These are phyloP conservation scores for Colletotrichum sp. DNA, from an alignment of 2,329 filamentous ascomycete species.

Conservation along the genomic window DNA sequence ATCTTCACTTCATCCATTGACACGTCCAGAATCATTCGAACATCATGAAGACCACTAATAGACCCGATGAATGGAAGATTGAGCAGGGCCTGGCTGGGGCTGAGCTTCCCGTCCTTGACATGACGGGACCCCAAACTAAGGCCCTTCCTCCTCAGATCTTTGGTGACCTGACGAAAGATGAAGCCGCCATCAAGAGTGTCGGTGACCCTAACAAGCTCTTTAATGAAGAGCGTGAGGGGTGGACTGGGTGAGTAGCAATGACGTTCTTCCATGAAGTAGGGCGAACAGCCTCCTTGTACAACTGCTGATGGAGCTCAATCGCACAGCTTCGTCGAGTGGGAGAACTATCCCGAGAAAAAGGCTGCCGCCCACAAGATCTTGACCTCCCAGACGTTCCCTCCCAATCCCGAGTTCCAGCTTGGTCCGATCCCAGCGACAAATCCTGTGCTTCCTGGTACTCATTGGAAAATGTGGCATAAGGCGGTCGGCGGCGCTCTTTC, in stretches of 20 bases:
- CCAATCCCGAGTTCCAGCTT: constrained; percentile 60
- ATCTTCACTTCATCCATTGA: background rate
- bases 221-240: constrained; percentile 32
- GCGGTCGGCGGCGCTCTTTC: constrained; percentile 46
- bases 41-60: background rate
- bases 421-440: constrained; percentile 60
- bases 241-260: constrained; percentile 31
- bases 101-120: constrained; percentile 51
- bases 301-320: background rate
- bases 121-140: constrained; percentile 41
- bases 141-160: constrained; percentile 30
- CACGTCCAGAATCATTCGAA: background rate
- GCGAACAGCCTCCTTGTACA: background rate
- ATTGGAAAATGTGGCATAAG: constrained; percentile 64
- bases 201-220: constrained; percentile 38
- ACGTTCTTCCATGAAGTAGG: background rate
- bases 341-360: constrained; percentile 72
- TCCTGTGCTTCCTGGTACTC: constrained; percentile 59
- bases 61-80: constrained; percentile 54
- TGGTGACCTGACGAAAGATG: constrained; percentile 39
- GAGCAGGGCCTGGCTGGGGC: constrained; percentile 55
- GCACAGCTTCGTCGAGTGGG: constrained; percentile 69
- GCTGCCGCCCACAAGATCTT: constrained; percentile 59
- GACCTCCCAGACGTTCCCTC: constrained; percentile 27
- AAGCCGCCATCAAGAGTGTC: constrained; percentile 42